Conservation (phyloP, 2,329 filamentous ascomycete genomes). For the Pseudogymnoascus sp. region DNA sequence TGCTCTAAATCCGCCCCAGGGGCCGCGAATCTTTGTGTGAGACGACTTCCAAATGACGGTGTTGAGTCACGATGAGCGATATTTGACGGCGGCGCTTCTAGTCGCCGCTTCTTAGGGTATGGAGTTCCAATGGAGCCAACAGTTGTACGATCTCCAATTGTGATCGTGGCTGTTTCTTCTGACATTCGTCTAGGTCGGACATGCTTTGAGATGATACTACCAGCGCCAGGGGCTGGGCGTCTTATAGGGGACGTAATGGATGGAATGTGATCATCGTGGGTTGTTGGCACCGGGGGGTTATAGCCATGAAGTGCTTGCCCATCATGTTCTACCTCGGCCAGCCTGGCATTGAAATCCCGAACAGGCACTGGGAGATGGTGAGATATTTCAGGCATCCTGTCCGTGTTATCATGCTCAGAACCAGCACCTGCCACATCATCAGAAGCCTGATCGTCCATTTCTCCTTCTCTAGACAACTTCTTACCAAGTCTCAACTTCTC, state of each 20-base stretch:
- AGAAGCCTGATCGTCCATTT: slow-evolving; percentile 13
- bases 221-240: background rate
- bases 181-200: slow-evolving; percentile 18
- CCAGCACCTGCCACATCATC: slow-evolving; percentile 11
- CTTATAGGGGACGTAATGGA: slow-evolving; percentile 7
- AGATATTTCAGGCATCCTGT: slow-evolving; percentile 17
- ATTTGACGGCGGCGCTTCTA: slow-evolving; percentile 11
- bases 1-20: slow-evolving; percentile 14
- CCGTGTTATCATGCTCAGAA: slow-evolving; percentile 17
- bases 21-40: slow-evolving; percentile 27
- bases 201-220: slow-evolving; percentile 21
- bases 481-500: slow-evolving; percentile 24
- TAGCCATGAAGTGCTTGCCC: background rate
- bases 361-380: slow-evolving; percentile 20
- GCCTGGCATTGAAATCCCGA: slow-evolving; percentile 26
- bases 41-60: slow-evolving; percentile 25
- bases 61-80: slow-evolving; percentile 11
- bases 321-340: slow-evolving; percentile 22
- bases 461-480: slow-evolving; percentile 18
- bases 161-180: slow-evolving; percentile 28
- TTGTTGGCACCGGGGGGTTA: slow-evolving; percentile 7
- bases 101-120: slow-evolving; percentile 20
- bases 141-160: slow-evolving; percentile 27
- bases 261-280: slow-evolving; percentile 1
- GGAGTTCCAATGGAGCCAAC: slow-evolving; percentile 27